These are phyloP conservation scores for Epichloe gansuensis DNA, from an alignment of 2,329 filamentous ascomycete genomes.

Conservation along the genomic window DNA sequence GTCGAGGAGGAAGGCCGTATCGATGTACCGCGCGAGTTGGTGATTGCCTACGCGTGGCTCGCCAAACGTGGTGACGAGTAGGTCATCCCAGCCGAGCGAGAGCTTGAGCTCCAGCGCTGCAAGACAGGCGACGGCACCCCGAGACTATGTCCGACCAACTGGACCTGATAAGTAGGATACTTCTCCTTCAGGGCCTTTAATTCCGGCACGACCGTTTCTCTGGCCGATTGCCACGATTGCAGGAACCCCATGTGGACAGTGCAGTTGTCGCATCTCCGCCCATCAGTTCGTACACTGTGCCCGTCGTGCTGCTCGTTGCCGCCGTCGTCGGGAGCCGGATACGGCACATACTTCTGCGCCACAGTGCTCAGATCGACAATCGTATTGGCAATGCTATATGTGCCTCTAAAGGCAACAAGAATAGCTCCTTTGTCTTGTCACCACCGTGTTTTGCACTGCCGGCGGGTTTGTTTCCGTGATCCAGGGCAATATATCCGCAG, in stretches of 20 bases:
- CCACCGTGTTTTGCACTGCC: slow-evolving; percentile 10
- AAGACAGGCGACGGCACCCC: slow-evolving; percentile 86
- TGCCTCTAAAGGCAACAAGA: slow-evolving; percentile 83
- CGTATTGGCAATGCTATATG: slow-evolving; percentile 86
- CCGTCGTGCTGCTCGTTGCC: slow-evolving; percentile 13
- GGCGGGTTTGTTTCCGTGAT: slow-evolving; percentile 34
- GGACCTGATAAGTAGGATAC: slow-evolving; percentile 61
- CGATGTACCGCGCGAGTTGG: slow-evolving; percentile 42
- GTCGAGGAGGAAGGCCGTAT: slow-evolving; percentile 36
- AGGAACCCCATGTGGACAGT: slow-evolving; percentile 90
- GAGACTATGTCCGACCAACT: slow-evolving; percentile 80
- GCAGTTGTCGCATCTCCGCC: slow-evolving; percentile 64
- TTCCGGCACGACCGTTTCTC: slow-evolving; percentile 54
- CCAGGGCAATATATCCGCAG: slow-evolving; percentile 88
- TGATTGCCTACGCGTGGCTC: slow-evolving; percentile 60
- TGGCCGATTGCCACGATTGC: slow-evolving; percentile 67
- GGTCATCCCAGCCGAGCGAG: slow-evolving; percentile 60
- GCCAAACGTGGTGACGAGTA: slow-evolving; percentile 81
- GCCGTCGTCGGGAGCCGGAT: slow-evolving; percentile 46
- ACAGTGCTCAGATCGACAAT: slow-evolving; percentile 81
- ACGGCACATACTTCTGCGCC: slow-evolving; percentile 84
- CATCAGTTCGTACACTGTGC: not conserved
- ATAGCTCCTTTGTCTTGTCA: slow-evolving; percentile 34
- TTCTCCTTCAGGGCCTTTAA: slow-evolving; percentile 45
- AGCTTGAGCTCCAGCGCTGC: slow-evolving; percentile 69